Evolutionary conservation across 352 stramenopile genomes (phyloP).

Genomic region (Globisporangium heterothallicum): DNA sequence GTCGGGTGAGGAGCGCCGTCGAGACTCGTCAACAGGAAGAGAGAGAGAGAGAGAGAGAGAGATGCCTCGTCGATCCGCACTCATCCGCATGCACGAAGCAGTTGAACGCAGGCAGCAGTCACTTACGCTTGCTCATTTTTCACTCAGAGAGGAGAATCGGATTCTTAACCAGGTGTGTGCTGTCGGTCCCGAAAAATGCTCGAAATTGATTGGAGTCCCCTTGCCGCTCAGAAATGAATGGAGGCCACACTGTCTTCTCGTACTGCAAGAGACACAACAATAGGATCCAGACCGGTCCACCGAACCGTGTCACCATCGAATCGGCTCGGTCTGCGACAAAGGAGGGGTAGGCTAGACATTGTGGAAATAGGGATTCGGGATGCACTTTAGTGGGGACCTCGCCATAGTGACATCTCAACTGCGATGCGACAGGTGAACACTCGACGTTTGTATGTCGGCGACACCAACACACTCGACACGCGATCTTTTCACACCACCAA

Average conservation of each 20-base stretch:
- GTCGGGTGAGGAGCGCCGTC: background rate
- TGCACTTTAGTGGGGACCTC: background rate
- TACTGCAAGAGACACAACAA: slow-evolving; percentile 8
- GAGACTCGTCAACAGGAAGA: background rate
- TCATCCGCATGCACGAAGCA: background rate
- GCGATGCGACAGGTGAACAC: background rate
- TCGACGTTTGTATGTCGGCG: background rate
- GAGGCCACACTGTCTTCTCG: slow-evolving; percentile 9
- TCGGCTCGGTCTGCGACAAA: background rate
- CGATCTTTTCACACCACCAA: background rate
- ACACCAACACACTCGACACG: too few relatives aligned
- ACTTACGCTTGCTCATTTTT: slow-evolving; percentile 87
- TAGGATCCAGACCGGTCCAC: slow-evolving; percentile 1
- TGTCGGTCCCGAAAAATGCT: slow-evolving; percentile 8
- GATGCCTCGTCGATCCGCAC: background rate
- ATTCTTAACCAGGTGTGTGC: slow-evolving; percentile 25
- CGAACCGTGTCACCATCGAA: background rate
- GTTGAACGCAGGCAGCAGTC: slow-evolving; percentile 3
- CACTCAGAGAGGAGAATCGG: slow-evolving; percentile 66
- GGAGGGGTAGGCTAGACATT: too few relatives aligned
- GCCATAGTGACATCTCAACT: too few relatives aligned
- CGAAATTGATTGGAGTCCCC: slow-evolving; percentile 11
- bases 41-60: background rate
- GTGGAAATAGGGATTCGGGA: background rate
- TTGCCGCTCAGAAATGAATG: slow-evolving; percentile 18